Percentiles rank a stretch among this genome's conserved stretches.
Evolutionary conservation across 768 basidiomycete genomes (phyloP).

Genomic region (Boletus insuetus): DNA sequence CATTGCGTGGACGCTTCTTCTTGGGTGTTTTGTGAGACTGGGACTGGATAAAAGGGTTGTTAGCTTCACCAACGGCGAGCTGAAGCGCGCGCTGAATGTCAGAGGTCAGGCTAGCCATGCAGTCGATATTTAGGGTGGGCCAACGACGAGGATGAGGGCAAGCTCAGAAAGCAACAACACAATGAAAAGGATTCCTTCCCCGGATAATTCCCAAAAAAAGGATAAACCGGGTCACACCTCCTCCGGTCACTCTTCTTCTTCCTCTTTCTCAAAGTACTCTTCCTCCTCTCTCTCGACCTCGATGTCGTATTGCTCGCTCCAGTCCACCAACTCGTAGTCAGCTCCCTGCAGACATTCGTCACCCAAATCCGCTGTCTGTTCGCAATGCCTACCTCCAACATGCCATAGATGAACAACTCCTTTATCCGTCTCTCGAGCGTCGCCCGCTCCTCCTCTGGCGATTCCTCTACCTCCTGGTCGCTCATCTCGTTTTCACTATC

Average conservation of each 20-base stretch:
- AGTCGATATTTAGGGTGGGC: slow-evolving; percentile 41
- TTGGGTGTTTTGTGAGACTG: slow-evolving; percentile 25
- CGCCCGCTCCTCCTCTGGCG: slow-evolving; percentile 46
- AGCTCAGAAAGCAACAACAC: slow-evolving; percentile 24
- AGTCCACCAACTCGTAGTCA: slow-evolving; percentile 71
- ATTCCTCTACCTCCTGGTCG: slow-evolving; percentile 39
- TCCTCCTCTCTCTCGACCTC: slow-evolving; percentile 66
- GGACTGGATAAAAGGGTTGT: slow-evolving; percentile 35
- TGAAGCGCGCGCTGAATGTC: slow-evolving; percentile 53
- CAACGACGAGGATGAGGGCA: slow-evolving; percentile 40
- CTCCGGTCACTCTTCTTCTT: slow-evolving; percentile 45
- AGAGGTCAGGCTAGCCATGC: slow-evolving; percentile 35
- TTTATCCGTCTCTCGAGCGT: slow-evolving; percentile 60
- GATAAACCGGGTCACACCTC: not conserved
- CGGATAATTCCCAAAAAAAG: slow-evolving; percentile 18
- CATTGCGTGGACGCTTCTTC: slow-evolving; percentile 35
- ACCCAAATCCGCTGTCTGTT: not conserved
- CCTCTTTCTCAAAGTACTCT: slow-evolving; percentile 62
- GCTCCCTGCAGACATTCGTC: slow-evolving; percentile 44
- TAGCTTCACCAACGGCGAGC: slow-evolving; percentile 46
- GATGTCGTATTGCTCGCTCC: slow-evolving; percentile 66
- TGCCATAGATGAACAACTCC: slow-evolving; percentile 73
- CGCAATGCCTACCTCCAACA: slow-evolving; percentile 56
- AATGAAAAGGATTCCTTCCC: not conserved
- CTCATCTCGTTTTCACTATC: slow-evolving; percentile 49